Percentiles rank a stretch among this genome's conserved stretches.
Conservation (phyloP, 139 green algal species). For the Limnomonas spitsbergensis region DNA sequence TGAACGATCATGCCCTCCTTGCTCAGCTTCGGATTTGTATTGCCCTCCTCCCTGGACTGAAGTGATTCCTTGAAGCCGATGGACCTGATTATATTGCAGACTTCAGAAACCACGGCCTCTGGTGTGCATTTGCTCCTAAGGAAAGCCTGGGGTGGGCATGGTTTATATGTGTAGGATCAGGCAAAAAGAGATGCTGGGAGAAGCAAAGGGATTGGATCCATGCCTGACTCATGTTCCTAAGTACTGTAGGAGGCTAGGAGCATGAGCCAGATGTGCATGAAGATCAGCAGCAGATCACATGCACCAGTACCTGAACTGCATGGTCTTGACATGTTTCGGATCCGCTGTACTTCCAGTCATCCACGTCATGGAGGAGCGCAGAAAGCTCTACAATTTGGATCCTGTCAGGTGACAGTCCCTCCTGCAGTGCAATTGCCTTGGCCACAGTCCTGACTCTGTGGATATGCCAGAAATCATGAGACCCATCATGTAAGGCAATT, state of each 20-base stretch:
- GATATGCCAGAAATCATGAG: not conserved
- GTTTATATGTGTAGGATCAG: not conserved
- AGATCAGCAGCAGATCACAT: too few relatives aligned
- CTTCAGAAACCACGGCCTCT: not conserved
- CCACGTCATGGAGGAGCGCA: not conserved
- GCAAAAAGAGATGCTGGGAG: too few relatives aligned
- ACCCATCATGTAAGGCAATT: not conserved
- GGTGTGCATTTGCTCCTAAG: not conserved
- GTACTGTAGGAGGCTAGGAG: not conserved
- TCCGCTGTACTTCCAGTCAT: not conserved
- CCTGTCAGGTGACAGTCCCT: not conserved
- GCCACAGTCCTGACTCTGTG: not conserved
- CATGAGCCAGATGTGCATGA: too few relatives aligned
- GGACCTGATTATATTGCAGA: not conserved
- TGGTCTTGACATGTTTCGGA: too few relatives aligned
- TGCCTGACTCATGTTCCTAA: not conserved
- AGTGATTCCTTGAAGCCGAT: constrained; percentile 10
- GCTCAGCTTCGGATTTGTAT: not conserved
- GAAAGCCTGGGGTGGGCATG: too few relatives aligned
- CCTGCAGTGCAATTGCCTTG: not conserved
- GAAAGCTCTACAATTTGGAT: not conserved
- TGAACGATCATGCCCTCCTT: constrained; percentile 56
- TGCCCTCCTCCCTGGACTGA: not conserved
- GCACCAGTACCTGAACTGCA: too few relatives aligned
- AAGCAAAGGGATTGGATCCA: too few relatives aligned